Conservation (phyloP, 192 early-diverging fungal species). For the Helicostylum pulchrum region DNA sequence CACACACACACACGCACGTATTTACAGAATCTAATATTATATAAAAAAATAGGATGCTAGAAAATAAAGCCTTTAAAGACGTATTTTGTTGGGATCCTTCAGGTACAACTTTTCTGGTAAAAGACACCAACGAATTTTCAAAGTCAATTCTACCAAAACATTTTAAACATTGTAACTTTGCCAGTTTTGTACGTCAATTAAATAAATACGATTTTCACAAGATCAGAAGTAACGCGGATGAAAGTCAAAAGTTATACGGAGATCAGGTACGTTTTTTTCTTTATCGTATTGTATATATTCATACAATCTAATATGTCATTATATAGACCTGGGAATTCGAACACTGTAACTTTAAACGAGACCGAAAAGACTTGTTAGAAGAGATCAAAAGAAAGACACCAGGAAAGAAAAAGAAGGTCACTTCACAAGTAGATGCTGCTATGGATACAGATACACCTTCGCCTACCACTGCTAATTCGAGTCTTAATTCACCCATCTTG, state of each 20-base stretch:
- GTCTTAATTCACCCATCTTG: background rate
- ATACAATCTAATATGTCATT: background rate
- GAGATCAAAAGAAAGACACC: conserved; percentile 23
- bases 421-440: background rate
- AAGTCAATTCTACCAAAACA: conserved; percentile 60
- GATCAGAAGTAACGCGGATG: conserved; percentile 52
- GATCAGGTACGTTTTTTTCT: conserved; percentile 41
- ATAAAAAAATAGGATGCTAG: conserved; percentile 55
- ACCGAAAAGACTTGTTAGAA: conserved; percentile 17
- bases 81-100: conserved; percentile 60
- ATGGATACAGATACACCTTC: conserved; percentile 3
- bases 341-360: conserved; percentile 14
- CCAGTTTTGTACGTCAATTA: conserved; percentile 68
- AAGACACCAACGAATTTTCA: conserved; percentile 69
- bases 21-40: conserved; percentile 6
- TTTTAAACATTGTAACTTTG: conserved; percentile 73
- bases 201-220: conserved; percentile 84
- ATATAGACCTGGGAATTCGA: conserved; percentile 19
- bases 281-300: too few relatives aligned
- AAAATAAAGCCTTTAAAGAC: conserved; percentile 53
- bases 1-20: too few relatives aligned
- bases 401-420: conserved; percentile 11
- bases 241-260: conserved; percentile 44
- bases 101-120: conserved; percentile 69
- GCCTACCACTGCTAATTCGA: background rate